A percentile compares a stretch with the other conserved stretches of the same genome.
Evolutionary conservation across 2,329 filamentous ascomycete species (phyloP).

Genomic region (Arthrobotrys sinensis): DNA sequence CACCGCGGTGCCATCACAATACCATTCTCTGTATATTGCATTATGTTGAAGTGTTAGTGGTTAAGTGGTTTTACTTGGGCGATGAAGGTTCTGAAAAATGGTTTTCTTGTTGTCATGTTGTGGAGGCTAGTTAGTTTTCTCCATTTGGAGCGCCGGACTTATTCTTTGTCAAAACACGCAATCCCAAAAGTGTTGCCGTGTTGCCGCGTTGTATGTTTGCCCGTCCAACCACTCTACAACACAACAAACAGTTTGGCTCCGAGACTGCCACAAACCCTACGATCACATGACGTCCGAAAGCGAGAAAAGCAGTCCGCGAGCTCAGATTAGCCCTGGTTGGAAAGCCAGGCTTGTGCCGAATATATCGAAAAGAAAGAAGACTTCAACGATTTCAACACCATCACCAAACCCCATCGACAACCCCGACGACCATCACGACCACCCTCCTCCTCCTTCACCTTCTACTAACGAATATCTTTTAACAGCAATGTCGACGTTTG

Average conservation of each 20-base stretch:
- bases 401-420: slow-evolving; percentile 29
- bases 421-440: slow-evolving; percentile 10
- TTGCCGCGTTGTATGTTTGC: background rate
- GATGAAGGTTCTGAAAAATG: too few relatives aligned
- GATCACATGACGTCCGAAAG: slow-evolving; percentile 36
- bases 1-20: too few relatives aligned
- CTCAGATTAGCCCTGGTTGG: slow-evolving; percentile 3
- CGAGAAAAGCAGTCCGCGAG: slow-evolving; percentile 44
- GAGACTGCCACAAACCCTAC: slow-evolving; percentile 37
- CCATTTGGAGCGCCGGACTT: too few relatives aligned
- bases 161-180: too few relatives aligned
- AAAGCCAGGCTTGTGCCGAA: background rate
- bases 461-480: slow-evolving; percentile 37
- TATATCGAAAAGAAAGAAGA: background rate
- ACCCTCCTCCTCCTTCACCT: background rate
- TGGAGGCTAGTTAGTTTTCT: too few relatives aligned
- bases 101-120: too few relatives aligned
- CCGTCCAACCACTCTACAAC: too few relatives aligned
- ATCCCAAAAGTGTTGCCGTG: too few relatives aligned
- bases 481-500: slow-evolving; percentile 59
- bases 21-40: too few relatives aligned
- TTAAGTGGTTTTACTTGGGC: too few relatives aligned
- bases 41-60: too few relatives aligned
- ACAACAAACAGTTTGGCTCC: background rate
- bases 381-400: background rate